Base-by-base conservation (phyloP, 139 green algal species). In the Chlorella sp. region DNA sequence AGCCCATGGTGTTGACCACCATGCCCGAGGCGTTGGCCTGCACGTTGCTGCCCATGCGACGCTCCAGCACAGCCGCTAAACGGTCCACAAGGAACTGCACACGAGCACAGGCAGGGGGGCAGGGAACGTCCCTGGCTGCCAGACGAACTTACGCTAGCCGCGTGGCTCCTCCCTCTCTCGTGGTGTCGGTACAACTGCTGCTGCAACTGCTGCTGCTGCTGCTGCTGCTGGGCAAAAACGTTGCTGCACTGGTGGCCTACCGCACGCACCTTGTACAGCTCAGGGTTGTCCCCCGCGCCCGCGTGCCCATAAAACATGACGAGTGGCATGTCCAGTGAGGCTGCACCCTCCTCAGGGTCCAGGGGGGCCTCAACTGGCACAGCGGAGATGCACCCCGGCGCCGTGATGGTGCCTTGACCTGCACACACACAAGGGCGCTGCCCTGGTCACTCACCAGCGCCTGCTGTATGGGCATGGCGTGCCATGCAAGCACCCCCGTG, bases 1-100 rank as follows among this genome's bases (percentile, higher is more conserved):
- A 98, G 33, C 94, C 94, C 84, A 97, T 93, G 4, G 92, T 97
- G 88, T 98, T 98, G 70, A 97, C 84, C 23, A 98, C 49, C 61
- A 93, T 76, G 2, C 94, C 94, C 1, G 84, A 75, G 20, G 90
- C 88, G 26, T 74, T 75, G 0, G 74, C 86, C 67, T 82, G 69
- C 17, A 74, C 49, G 35, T 72, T 83, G 26, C 55, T 77, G 14
- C 71, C 64, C 0, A 82, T 86, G 0, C 89, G 73, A 27, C 69
- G 71, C 26, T 94, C 84, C 50, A 97, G 76, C 35, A 95, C 67
- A 1, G 32, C 72, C 1, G 88, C 89, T 73, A 98, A 64, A 34
- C 85, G 80, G 62, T 96, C 88, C 1, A 95, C 83, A 5, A 93
- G 74, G 22, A 55, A 55, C 42, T 55, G 42, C 42, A 55, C 10